Base-by-base conservation (phyloP, 1,139 yeast genomes). In the Nakaseomyces bracarensis region DNA sequence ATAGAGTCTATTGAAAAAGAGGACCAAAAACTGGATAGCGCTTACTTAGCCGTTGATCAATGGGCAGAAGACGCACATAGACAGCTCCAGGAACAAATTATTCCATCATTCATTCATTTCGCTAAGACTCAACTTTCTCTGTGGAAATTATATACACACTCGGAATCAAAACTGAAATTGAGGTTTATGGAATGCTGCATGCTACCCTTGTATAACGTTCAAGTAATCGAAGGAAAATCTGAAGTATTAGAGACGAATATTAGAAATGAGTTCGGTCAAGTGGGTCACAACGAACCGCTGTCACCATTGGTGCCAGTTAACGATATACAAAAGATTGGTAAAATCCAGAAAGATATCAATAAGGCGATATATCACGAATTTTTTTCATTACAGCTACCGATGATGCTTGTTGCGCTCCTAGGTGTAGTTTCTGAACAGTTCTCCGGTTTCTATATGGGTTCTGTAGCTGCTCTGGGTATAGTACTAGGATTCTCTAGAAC, bases 401-500 rank as follows among this genome's bases (percentile, higher is more conserved):
- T 61, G 23, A 38, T 55, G 0, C 21, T 57, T 2, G 33, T 57
- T 6, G 45, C 63, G 1, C 49, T 51, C 5, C 43, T 52, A 4
- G 65, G 65, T 8, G 49, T 43, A 21, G 36, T 58, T 1, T 43
- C 62, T 4, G 55, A 51, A 23, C 57, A 56, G 31, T 60, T 53
- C 36, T 49, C 60, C 0, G 21, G 48, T 1, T 56, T 52, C 40
- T 59, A 65, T 7, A 60, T 61, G 65, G 49, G 54, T 25, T 57
- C 63, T 1, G 36, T 63, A 10, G 59, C 58, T 2, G 53, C 57
- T 11, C 42, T 63, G 4, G 66, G 66, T 18, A 23, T 54, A 4
- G 54, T 54, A 2, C 35, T 57, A n/a, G 66, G 66, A 0, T 51
- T 61, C 36, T 57, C 54, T 35, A 58, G 57, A 39, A 55, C 61